Evolutionary conservation across 2,329 filamentous ascomycete genomes (phyloP).

Genomic region (Fusarium sp.): DNA sequence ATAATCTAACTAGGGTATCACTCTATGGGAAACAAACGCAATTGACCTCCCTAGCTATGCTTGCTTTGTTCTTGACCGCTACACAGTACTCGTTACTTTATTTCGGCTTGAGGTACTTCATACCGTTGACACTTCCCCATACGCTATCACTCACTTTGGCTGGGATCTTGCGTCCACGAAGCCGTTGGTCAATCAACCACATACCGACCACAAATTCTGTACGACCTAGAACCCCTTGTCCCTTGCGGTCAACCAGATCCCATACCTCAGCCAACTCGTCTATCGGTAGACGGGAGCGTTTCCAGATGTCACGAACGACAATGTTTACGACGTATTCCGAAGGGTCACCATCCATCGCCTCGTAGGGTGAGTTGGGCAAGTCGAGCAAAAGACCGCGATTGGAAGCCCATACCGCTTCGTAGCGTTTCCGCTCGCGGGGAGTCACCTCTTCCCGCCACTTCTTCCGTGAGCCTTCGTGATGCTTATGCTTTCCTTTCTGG

Average conservation of each 20-base stretch:
- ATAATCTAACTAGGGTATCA: conserved; percentile 44
- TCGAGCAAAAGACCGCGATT: conserved; percentile 72
- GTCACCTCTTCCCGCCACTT: conserved; percentile 83
- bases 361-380: conserved; percentile 29
- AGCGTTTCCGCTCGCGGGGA: conserved; percentile 77
- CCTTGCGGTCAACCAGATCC: conserved; percentile 73
- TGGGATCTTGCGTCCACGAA: conserved; percentile 83
- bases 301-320: conserved; percentile 80
- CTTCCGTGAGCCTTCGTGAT: conserved; percentile 79
- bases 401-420: conserved; percentile 86
- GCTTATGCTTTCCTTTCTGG: conserved; percentile 70
- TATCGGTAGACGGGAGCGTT: conserved; percentile 71
- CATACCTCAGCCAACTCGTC: conserved; percentile 81
- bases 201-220: conserved; percentile 85
- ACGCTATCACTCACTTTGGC: conserved; percentile 76
- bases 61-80: conserved; percentile 12
- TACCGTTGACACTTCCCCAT: conserved; percentile 73
- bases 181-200: conserved; percentile 83
- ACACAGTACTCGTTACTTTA: conserved; percentile 25
- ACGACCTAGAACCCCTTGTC: conserved; percentile 67
- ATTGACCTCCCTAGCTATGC: conserved; percentile 9
- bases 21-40: conserved; percentile 33
- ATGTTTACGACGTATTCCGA: conserved; percentile 71
- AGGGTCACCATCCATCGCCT: conserved; percentile 42
- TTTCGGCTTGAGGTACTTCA: conserved; percentile 53